These are phyloP conservation scores for Arachnopeziza araneosa DNA, from an alignment of 2,329 filamentous ascomycete genomes.

Conservation along the genomic window DNA sequence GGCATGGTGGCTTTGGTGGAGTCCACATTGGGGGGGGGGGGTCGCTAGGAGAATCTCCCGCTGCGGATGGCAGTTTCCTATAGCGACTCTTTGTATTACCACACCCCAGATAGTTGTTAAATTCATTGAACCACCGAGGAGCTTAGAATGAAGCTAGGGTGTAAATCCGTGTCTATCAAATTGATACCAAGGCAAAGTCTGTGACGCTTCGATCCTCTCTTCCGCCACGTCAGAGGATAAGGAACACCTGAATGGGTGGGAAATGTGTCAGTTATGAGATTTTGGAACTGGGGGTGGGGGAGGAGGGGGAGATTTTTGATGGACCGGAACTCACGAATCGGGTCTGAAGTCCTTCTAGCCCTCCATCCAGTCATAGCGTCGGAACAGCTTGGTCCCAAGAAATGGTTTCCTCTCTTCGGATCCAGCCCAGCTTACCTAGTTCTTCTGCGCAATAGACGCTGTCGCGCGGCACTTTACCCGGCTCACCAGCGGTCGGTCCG, in stretches of 20 bases:
- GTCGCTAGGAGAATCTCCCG: neutral
- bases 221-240: neutral
- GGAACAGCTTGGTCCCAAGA: neutral
- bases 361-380: neutral
- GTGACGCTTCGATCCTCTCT: neutral
- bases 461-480: neutral
- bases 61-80: neutral
- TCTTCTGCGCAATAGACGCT: neutral
- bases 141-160: neutral
- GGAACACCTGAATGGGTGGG: neutral
- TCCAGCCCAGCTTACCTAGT: neutral
- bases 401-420: neutral
- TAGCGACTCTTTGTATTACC: neutral
- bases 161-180: neutral
- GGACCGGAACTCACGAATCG: neutral
- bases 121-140: neutral
- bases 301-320: neutral
- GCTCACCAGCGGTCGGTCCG: neutral
- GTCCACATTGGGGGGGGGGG: neutral
- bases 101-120: neutral
- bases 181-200: neutral
- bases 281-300: neutral
- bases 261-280: neutral
- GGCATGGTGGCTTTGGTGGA: neutral
- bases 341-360: neutral